Base-by-base conservation (phyloP, 2,329 filamentous ascomycete species). In the Trichoderma breve region DNA sequence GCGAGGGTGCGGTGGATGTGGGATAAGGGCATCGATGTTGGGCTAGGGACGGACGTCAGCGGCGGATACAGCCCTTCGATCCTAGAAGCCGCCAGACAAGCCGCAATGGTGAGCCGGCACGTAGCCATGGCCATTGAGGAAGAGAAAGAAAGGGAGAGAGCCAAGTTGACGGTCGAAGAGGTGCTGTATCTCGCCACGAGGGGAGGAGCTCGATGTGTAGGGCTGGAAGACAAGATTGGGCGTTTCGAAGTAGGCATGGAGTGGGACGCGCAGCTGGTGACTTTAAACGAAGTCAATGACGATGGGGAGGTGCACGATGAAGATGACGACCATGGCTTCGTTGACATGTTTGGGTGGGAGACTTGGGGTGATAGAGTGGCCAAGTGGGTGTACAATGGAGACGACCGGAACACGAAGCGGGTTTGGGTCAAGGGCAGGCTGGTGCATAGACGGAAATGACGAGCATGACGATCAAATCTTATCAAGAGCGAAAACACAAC, bases 301-400 rank as follows among this genome's bases (percentile, higher is more conserved):
- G 76, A 76, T 11, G 77, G 74, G 26, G 79, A 75, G 4, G 71
- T 70, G 24, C 21, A 28, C 14, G 73, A 75, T 0, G 64, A 75
- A 24, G 73, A 61, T 4, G 76, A 75, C 1, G 84, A 86, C 4
- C 82, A 83, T 1, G 90, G 91, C 0, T 90, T 91, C 61, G 93
- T 98, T 0, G 94, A 98, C 81, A 81, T 98, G 0, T 99, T 98
- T 84, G 95, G 94, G 1, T 94, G 91, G 88, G 95, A 98, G 86
- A 88, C 79, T n/a, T 97, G 93, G 93, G 89, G 92, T 51, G 93
- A 98, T 77, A 89, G 86, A 78, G 83, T 98, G 12, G 93, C 93
- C 67, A 99, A 99, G 85, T 99, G 96, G 96, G 85, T 98, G 73
- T 99, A 93, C 82, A 92, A 89, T 75, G 96, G 96, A 0, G 95